Evolutionary conservation across 371 early-diverging fungal species (phyloP).

Genomic region (Rhizopus stolonifer): DNA sequence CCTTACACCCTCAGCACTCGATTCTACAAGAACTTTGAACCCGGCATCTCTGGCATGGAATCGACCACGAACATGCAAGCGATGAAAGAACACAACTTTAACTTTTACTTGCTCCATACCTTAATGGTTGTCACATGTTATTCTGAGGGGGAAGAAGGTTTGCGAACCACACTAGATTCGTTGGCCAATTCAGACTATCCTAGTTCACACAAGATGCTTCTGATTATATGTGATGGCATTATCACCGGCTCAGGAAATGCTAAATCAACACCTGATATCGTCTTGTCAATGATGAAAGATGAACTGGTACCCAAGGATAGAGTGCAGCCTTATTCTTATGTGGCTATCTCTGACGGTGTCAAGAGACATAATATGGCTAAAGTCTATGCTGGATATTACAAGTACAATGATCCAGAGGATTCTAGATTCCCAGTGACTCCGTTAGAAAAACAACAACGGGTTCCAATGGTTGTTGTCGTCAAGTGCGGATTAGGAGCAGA

Average conservation of each 20-base stretch:
- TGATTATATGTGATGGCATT: slow-evolving; percentile 82
- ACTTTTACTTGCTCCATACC: slow-evolving; percentile 49
- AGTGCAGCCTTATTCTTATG: slow-evolving; percentile 69
- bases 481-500: slow-evolving; percentile 84
- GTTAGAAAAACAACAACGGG: slow-evolving; percentile 41
- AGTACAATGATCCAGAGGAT: slow-evolving; percentile 44
- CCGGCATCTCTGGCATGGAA: slow-evolving; percentile 2
- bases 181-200: slow-evolving; percentile 83
- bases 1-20: slow-evolving; percentile 17
- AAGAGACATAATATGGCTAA: slow-evolving; percentile 90
- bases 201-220: slow-evolving; percentile 77
- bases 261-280: slow-evolving; percentile 70
- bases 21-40: slow-evolving; percentile 7
- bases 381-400: slow-evolving; percentile 81
- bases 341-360: slow-evolving; percentile 85
- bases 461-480: slow-evolving; percentile 71
- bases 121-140: slow-evolving; percentile 77
- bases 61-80: slow-evolving; percentile 20
- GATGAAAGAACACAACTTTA: slow-evolving; percentile 44
- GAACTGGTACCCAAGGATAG: slow-evolving; percentile 57
- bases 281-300: slow-evolving; percentile 74
- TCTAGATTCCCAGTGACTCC: slow-evolving; percentile 40
- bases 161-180: slow-evolving; percentile 88
- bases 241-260: slow-evolving; percentile 72
- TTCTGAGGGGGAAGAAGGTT: slow-evolving; percentile 81